These are phyloP conservation scores for Linnemannia exigua DNA, from an alignment of 192 early-diverging fungal species.

Conservation along the genomic window DNA sequence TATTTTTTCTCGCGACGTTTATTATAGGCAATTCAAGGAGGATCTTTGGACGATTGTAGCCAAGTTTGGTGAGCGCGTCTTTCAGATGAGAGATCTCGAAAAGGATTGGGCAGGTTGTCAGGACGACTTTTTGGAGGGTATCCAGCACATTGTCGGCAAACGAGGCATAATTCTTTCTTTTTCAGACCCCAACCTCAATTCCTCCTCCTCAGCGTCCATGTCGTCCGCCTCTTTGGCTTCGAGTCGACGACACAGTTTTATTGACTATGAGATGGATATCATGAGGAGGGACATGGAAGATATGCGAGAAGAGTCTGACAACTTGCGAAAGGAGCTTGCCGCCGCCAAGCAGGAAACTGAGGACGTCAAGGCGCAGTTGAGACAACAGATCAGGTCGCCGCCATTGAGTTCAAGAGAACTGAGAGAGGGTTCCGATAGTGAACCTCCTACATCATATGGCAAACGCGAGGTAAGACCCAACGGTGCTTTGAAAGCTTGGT, in stretches of 20 bases:
- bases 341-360: slow-evolving; percentile 24
- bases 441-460: slow-evolving; percentile 27
- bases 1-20: no score
- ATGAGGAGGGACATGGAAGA: slow-evolving; percentile 43
- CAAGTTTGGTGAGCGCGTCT: slow-evolving; percentile 60
- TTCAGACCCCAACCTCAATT: slow-evolving; percentile 17
- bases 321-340: slow-evolving; percentile 22
- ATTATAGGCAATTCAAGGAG: slow-evolving; percentile 52
- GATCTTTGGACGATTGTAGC: slow-evolving; percentile 68
- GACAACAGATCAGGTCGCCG: slow-evolving; percentile 19
- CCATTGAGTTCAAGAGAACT: slow-evolving; percentile 12
- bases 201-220: slow-evolving; percentile 32
- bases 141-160: slow-evolving; percentile 60
- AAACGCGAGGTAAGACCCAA: slow-evolving; percentile 41
- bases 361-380: slow-evolving; percentile 32
- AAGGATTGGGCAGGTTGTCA: slow-evolving; percentile 55
- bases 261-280: slow-evolving; percentile 46
- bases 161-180: slow-evolving; percentile 32
- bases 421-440: slow-evolving; percentile 35
- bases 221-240: slow-evolving; percentile 29
- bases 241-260: slow-evolving; percentile 50
- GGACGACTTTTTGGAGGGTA: slow-evolving; percentile 52
- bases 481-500: not conserved
- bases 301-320: slow-evolving; percentile 34
- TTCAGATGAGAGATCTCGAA: slow-evolving; percentile 44